Conservation (phyloP, 352 stramenopile genomes). For the Pythium apleroticum region DNA sequence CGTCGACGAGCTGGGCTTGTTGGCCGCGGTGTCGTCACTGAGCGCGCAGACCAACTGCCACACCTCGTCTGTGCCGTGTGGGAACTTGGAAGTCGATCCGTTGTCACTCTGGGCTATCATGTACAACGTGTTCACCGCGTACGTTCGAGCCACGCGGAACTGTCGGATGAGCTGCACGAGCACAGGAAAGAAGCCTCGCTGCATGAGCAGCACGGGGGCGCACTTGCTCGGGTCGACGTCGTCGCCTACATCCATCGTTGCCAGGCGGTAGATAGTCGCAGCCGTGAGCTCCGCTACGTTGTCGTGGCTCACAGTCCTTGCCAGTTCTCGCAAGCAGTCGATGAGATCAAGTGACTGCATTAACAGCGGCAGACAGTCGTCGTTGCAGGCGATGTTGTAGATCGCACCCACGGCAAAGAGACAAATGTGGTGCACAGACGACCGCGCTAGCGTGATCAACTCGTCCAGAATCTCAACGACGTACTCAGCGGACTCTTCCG, state of each 20-base stretch:
- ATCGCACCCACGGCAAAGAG: conserved; percentile 62
- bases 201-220: conserved; percentile 31
- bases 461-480: conserved; percentile 56
- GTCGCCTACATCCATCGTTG: conserved; percentile 21
- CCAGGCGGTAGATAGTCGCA: conserved; percentile 57
- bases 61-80: conserved; percentile 63
- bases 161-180: conserved; percentile 50
- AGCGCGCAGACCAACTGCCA: conserved; percentile 42
- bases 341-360: conserved; percentile 35
- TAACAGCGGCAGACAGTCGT: conserved; percentile 56
- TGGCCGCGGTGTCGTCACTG: conserved; percentile 16
- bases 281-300: conserved; percentile 50
- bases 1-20: not conserved
- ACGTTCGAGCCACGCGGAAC: conserved; percentile 39
- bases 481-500: conserved; percentile 46
- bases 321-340: conserved; percentile 41
- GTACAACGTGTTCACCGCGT: conserved; percentile 60
- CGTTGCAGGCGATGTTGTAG: conserved; percentile 79
- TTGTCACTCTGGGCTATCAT: conserved; percentile 42
- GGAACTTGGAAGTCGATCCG: conserved; percentile 38
- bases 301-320: conserved; percentile 26
- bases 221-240: not conserved
- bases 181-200: conserved; percentile 45
- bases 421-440: conserved; percentile 30
- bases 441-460: conserved; percentile 48